Percentiles rank a stretch among this genome's conserved stretches.
Evolutionary conservation across 805 yeast genomes (phyloP).

Genomic region (Crinitomyces ghanaensis): DNA sequence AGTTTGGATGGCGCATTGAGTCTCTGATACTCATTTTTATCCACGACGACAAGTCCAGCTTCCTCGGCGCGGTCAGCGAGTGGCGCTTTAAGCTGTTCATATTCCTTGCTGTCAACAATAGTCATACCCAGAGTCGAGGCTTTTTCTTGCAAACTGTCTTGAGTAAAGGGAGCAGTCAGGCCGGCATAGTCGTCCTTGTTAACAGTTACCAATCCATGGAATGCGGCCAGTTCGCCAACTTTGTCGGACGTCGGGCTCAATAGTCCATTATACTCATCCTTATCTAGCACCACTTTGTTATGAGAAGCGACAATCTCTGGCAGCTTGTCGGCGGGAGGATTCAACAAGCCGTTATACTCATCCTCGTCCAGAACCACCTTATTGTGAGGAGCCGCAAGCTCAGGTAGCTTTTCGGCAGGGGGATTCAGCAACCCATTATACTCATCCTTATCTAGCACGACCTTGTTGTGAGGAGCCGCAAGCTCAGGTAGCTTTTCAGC

Average conservation of each 20-base stretch:
- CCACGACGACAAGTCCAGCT: conserved; percentile 4
- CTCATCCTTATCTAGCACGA: conserved; percentile 16
- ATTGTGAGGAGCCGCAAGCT: conserved; percentile 18
- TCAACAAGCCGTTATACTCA: conserved; percentile 10
- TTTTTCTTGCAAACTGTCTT: conserved; percentile 16
- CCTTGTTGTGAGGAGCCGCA: conserved; percentile 12
- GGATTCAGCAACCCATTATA: conserved; percentile 11
- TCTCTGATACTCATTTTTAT: conserved; percentile 10
- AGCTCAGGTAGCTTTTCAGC: too few species aligned
- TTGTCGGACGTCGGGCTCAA: conserved; percentile 14
- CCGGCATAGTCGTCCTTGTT: conserved; percentile 15
- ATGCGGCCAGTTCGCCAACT: conserved; percentile 18
- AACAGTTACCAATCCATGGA: conserved; percentile 13
- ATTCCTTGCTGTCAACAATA: conserved; percentile 8
- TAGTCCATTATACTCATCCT: conserved; percentile 12
- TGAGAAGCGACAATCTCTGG: conserved; percentile 16
- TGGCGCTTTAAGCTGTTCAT: conserved; percentile 1
- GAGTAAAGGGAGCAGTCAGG: conserved; percentile 15
- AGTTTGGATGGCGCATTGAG: conserved; percentile 18
- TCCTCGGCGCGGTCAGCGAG: conserved; percentile 7
- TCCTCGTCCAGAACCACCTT: conserved; percentile 19
- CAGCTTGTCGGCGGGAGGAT: conserved; percentile 12
- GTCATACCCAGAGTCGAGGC: conserved; percentile 11
- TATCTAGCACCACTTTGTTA: conserved; percentile 9
- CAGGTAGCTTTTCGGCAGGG: conserved; percentile 10